Percentiles rank a stretch among this genome's conserved stretches.
Conservation (phyloP, 164 flowering plant genomes). For the Tetrastigma voinierianum region DNA sequence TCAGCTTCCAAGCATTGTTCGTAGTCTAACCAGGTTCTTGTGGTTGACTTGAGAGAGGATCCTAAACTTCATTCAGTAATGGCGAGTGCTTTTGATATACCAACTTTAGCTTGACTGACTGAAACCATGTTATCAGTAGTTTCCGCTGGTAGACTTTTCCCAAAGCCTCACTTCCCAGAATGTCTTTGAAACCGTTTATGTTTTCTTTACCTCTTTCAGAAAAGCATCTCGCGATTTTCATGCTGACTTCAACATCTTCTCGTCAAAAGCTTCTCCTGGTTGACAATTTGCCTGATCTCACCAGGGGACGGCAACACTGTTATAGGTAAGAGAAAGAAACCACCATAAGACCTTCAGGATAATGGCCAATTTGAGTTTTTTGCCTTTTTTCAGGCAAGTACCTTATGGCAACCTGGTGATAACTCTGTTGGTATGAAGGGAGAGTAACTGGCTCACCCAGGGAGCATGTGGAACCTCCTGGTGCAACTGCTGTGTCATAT, state of each 20-base stretch:
- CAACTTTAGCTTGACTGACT: constrained; percentile 61
- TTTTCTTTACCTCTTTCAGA: constrained; percentile 53
- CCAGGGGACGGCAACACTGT: constrained; percentile 15
- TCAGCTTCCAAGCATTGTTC: constrained; percentile 67
- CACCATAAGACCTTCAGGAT: constrained; percentile 17
- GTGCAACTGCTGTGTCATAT: constrained; percentile 55
- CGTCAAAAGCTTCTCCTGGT: constrained; percentile 28
- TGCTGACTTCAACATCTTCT: constrained; percentile 44
- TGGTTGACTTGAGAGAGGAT: constrained; percentile 78
- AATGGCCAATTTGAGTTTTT: constrained; percentile 10
- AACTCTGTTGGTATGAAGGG: constrained; percentile 48
- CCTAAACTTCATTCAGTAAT: constrained; percentile 64
- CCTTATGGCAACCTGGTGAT: constrained; percentile 40
- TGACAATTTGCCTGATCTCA: constrained; percentile 18
- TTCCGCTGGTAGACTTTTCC: constrained; percentile 71
- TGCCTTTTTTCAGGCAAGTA: constrained; percentile 35
- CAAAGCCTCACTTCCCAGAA: constrained; percentile 62
- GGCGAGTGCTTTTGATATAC: constrained; percentile 54
- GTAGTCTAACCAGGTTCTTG: constrained; percentile 53
- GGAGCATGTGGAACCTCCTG: constrained; percentile 35
- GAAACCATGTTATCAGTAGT: constrained; percentile 56
- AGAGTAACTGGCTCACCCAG: constrained; percentile 14
- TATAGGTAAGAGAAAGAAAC: constrained; percentile 24
- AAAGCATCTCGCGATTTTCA: constrained; percentile 38
- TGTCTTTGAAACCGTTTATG: constrained; percentile 40